Conservation (phyloP, 176 grass and related monocot genomes). For the sorghum (Sorghum bicolor) region Sorghum_bicolor_NCBIv3 NC_012872.2:65000001-65000500, state of each 20-base stretch:
- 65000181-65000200: not conserved
- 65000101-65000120: not conserved
- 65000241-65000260: not conserved
- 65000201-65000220: not conserved
- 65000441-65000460: constrained; percentile 25
- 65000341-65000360: too few relatives aligned
- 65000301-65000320: not conserved
- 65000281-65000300: not conserved
- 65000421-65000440: not conserved
- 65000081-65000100: not conserved
- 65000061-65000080: not conserved
- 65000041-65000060: not conserved
- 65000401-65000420: not conserved
- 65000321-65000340: too few relatives aligned
- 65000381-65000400: too few relatives aligned
- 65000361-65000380: too few relatives aligned
- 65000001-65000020: not conserved
- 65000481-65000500: too few relatives aligned
- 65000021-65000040: not conserved
- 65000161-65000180: not conserved
- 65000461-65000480: too few relatives aligned
- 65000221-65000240: not conserved
- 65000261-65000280: not conserved
- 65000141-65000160: too few relatives aligned
- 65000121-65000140: not conserved